These are phyloP conservation scores for Penicillium argentinense DNA, from an alignment of 495 filamentous ascomycete genomes.

Conservation along the genomic window DNA sequence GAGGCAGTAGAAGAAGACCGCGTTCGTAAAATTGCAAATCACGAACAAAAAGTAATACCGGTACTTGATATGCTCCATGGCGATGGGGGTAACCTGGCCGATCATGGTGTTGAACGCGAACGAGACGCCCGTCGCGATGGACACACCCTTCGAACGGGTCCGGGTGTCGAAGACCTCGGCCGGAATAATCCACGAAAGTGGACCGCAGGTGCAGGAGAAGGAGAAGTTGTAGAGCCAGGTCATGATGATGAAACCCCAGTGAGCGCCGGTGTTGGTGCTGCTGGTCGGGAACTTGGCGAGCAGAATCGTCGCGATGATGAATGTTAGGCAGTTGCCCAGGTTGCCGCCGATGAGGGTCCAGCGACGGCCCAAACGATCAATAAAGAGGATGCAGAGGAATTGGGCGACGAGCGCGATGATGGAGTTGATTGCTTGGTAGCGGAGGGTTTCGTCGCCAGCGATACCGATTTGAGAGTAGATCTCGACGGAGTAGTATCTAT, in stretches of 20 bases:
- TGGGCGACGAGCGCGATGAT: slow-evolving; percentile 66
- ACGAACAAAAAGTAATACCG: slow-evolving; percentile 59
- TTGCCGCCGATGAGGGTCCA: slow-evolving; percentile 67
- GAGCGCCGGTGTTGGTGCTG: slow-evolving; percentile 54
- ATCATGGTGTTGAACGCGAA: slow-evolving; percentile 77
- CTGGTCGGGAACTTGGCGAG: slow-evolving; percentile 56
- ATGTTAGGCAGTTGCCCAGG: slow-evolving; percentile 60
- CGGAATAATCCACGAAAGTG: slow-evolving; percentile 63
- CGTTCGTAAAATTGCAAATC: slow-evolving; percentile 55
- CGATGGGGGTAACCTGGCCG: slow-evolving; percentile 64
- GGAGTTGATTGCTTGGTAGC: slow-evolving; percentile 71
- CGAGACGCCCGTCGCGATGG: slow-evolving; percentile 62
- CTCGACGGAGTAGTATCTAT: slow-evolving; percentile 61
- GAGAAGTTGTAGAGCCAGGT: slow-evolving; percentile 72
- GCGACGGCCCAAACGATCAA: slow-evolving; percentile 65
- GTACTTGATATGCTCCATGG: slow-evolving; percentile 52
- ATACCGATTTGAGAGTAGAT: slow-evolving; percentile 72
- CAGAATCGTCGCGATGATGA: slow-evolving; percentile 48
- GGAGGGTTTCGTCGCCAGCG: slow-evolving; percentile 57
- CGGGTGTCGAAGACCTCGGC: slow-evolving; percentile 71
- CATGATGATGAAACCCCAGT: slow-evolving; percentile 72
- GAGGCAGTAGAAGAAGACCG: slow-evolving; percentile 62
- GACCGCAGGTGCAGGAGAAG: slow-evolving; percentile 64
- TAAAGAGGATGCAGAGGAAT: slow-evolving; percentile 63
- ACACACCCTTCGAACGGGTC: slow-evolving; percentile 65